Base-by-base conservation (phyloP, 2,329 filamentous ascomycete genomes). In the Colletotrichum paranaense region DNA sequence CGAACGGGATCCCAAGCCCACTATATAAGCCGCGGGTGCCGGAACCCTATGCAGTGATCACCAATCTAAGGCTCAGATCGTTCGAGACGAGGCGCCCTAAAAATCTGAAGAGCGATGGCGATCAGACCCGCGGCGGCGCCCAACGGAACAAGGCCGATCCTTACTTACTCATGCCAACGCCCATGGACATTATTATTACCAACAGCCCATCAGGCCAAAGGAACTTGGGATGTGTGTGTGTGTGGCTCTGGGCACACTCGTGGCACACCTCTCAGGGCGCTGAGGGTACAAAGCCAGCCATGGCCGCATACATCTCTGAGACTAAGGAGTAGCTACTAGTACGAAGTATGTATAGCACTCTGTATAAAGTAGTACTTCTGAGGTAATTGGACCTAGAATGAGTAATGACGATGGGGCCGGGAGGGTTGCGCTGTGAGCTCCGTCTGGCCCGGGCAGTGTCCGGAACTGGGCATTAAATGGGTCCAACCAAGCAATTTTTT, bases 391-490 rank as follows among this genome's bases (percentile, higher is more conserved):
- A 38, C 55, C 67, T 66, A 65, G 56, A 71, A 73, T 62, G 71
- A 73, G 71, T 73, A 73, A 73, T 71, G 71, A 62, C 22, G 28
- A 71, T 73, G 71, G 71, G 67, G 53, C 71, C 71, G 56, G 60
- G 60, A 57, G 71, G 67, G 26, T 22, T 65, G 67, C 60, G 67
- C 71, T 62, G 56, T 26, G 67, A 73, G 71, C 71, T 73, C 71
- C 71, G 71, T 71, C 67, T 73, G 71, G 71, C 62, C 71, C 71
- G 71, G 67, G 68, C 67, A 62, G 67, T 49, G 56, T 63, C 67
- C 71, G 71, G 71, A 30, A 73, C 71, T 70, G 60, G 71, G 71
- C 71, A 71, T 73, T 71, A 71, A 73, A 66, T 70, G 71, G 71
- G 71, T 24, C 67, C 56, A 16, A 65, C 53, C 60, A 66, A 66